Evolutionary conservation across 345 rosid species (phyloP).

Genomic region (Rubroshorea leprosula): DNA sequence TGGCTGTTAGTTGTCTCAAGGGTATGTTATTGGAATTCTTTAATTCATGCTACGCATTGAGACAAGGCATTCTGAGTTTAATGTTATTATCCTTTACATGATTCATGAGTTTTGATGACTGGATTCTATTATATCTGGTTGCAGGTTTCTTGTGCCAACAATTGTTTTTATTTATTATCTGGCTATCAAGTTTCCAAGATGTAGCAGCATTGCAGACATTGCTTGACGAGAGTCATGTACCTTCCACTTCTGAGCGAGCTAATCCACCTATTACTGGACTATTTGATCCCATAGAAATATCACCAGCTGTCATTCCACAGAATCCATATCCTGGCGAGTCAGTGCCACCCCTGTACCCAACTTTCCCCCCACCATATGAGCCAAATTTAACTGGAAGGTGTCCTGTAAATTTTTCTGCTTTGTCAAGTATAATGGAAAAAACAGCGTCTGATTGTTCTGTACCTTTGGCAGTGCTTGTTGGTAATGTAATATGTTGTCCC

Average conservation of each 20-base stretch:
- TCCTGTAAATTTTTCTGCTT: slow-evolving; percentile 70
- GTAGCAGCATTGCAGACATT: slow-evolving; percentile 37
- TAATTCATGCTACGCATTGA: neutral
- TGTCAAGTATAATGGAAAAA: slow-evolving; percentile 54
- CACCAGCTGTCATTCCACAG: slow-evolving; percentile 75
- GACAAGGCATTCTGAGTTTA: neutral
- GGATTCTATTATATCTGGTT: slow-evolving; percentile 25
- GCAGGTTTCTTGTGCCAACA: slow-evolving; percentile 55
- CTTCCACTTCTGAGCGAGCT: slow-evolving; percentile 53
- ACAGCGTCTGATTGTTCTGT: slow-evolving; percentile 83
- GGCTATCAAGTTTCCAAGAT: slow-evolving; percentile 68
- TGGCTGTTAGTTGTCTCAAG: slow-evolving; percentile 34
- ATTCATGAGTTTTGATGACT: slow-evolving; percentile 19
- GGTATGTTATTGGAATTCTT: slow-evolving; percentile 30
- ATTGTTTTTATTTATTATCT: slow-evolving; percentile 52
- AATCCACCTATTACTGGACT: slow-evolving; percentile 61
- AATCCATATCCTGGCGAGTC: slow-evolving; percentile 51
- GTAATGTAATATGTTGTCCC: slow-evolving; percentile 92
- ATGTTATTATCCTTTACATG: too few relatives aligned
- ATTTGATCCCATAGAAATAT: slow-evolving; percentile 86
- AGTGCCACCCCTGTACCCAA: slow-evolving; percentile 78
- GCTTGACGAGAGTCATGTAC: slow-evolving; percentile 38
- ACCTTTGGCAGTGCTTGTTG: slow-evolving; percentile 76
- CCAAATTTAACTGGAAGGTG: slow-evolving; percentile 89
- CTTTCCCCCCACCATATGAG: slow-evolving; percentile 66